Evolutionary conservation across 371 early-diverging fungal genomes (phyloP), one percentile per base, ranked within the genome.

Genomic region (Mucor piriformis): DNA sequence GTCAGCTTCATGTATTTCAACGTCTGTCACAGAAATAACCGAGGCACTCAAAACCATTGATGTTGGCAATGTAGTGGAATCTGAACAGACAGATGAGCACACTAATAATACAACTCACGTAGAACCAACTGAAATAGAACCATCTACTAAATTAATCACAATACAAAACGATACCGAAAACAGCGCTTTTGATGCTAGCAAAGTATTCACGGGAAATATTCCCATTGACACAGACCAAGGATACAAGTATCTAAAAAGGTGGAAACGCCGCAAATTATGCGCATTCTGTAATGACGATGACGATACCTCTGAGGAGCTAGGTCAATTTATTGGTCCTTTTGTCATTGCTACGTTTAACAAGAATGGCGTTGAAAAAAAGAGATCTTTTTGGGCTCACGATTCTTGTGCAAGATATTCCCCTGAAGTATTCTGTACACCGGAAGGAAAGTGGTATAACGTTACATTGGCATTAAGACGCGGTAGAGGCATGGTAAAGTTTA

Each of bases 381-480:
- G 79, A 16, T 69, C 78, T 0, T 92, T 94, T 59, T 95, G 95
- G 96, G 89, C 87, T 2, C 96, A 95, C 66, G 84, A 89, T 52
- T 79, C 87, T 0, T 95, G 95, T 62, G 96, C 95, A 2, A 68
- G 86, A 21, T 92, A 84, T 67, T 90, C 94, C 0, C 95, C 95
- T 7, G 93, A 94, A 67, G 94, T 95, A 2, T 81, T 88, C 27
- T 84, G 85, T 42, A 83, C 86, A 2, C 79, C 77, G 11, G 77
- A 83, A 47, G 85, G 86, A 4, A 78, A 81, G 56, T 95, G 94
- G 94, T 94, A 87, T 62, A 96, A 96, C 72, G 92, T 96, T 0
- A 80, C 88, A 0, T 72, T 80, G 13, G 95, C 95, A 2, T 73
- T 94, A 58, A 67, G 84, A 12, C 79, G 94, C 13, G 91, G 89